Base-by-base conservation (phyloP, 2,329 filamentous ascomycete genomes). In the Paraconiothyrium sp. region DNA sequence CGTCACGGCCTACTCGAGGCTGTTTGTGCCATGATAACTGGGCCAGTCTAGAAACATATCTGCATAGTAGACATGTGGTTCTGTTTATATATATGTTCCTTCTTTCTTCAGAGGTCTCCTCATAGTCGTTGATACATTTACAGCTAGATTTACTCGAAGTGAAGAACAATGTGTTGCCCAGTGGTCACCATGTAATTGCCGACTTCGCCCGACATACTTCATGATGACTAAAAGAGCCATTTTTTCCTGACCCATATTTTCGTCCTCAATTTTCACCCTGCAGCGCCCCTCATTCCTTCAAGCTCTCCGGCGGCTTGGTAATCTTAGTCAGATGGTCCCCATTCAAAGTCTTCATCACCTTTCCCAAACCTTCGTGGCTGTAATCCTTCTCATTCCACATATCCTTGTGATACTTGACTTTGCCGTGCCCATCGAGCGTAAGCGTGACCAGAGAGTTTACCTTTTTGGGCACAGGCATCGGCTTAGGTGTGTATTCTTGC, bases 1-100 rank as follows among this genome's bases (percentile, higher is more conserved):
- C 70, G 93, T 98, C 34, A 88, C 89, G 58, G 95, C 94, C 58
- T 98, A 97, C 78, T 94, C 92, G 68, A 88, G 93, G 69, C 88
- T 99, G 62, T 99, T 92, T 83, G 93, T 98, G 44, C 95, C 95
- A 54, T 90, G 67, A 43, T 56, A 24, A 16, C 27, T 24, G 41
- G 20, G 20, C 22, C 20, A 22, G 10, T 24, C 43, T 46, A 20
- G 20, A 46, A 7, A 11, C 20, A 20, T 46, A 20, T 13, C 24
- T 32, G 24, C 10, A 50, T 34, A 14, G 24, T n/a, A 14, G 16
- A 34, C 16, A 14, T 35, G 13, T 46, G n/a, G 8, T 8, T 22
- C 24, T 24, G 35, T 37, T 20, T 46, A 4, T n/a, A 16, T 41
- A n/a, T 16, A n/a, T 41, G 14, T 41, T n/a, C 5, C 8, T n/a